phyloP scores from a whole-genome alignment of 2,329 filamentous ascomycete species.

The Ophiostoma sp. region DNA sequence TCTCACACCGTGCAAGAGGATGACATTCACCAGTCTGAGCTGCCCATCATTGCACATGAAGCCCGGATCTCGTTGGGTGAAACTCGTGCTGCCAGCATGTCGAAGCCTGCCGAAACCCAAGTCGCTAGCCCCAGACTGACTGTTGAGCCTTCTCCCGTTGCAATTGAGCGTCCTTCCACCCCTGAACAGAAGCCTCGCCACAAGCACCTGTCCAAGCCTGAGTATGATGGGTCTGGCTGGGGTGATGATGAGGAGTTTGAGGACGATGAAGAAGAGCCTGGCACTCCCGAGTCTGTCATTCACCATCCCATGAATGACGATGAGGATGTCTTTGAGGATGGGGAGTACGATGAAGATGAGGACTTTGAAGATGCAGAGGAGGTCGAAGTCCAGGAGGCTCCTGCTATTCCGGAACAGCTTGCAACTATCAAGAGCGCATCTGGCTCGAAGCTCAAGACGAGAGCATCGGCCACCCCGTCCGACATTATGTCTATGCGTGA shows the following conservation, averaged over 20 bases:
- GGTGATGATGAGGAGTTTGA: constrained; percentile 52
- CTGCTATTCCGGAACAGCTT: constrained; percentile 69
- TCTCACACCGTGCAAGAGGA: constrained; percentile 24
- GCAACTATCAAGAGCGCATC: constrained; percentile 80
- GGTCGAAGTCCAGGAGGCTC: constrained; percentile 42
- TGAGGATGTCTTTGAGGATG: constrained; percentile 23
- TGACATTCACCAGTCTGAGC: constrained; percentile 23
- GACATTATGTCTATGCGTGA: constrained; percentile 83
- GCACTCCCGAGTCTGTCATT: constrained; percentile 86
- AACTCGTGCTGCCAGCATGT: constrained; percentile 15
- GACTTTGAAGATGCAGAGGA: constrained; percentile 29
- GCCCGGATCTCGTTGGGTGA: constrained; percentile 25
- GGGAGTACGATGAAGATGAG: constrained; percentile 29
- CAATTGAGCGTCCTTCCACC: constrained; percentile 41
- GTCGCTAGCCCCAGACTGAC: constrained; percentile 16
- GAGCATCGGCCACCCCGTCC: constrained; percentile 79
- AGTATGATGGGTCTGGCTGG: constrained; percentile 60
- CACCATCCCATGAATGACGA: constrained; percentile 57
- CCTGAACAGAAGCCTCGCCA: constrained; percentile 47
- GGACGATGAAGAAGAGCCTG: constrained; percentile 56
- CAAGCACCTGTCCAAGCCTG: constrained; percentile 50
- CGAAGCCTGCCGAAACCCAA: constrained; percentile 34
- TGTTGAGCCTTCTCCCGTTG: constrained; percentile 38
- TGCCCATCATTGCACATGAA: constrained; percentile 27
- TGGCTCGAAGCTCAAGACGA: constrained; percentile 80